Base-by-base conservation (phyloP, 1,139 yeast species). In the Saccharomyces hybrid region DNA sequence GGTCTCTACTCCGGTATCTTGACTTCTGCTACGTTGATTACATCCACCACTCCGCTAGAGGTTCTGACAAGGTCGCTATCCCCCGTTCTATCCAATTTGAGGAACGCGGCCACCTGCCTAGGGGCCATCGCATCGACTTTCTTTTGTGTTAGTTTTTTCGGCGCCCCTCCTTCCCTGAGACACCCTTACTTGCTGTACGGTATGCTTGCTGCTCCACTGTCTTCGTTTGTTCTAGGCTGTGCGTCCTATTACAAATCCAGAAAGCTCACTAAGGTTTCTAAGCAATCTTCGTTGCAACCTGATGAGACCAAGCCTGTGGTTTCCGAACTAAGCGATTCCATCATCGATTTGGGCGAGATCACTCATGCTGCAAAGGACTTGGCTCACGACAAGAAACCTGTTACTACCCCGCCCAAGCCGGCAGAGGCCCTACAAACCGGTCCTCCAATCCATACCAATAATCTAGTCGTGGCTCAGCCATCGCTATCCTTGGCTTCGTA, bases 1-100 rank as follows among this genome's bases (percentile, higher is more conserved):
- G 93, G 96, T 72, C 80, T 90, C 59, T 96, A 96, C 69, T 86
- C 96, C 38, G 97, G 97, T 65, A 82, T 86, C 82, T 93, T 96
- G 60, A 88, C 95, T 53, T 91, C 96, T 47, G 79, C 88, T 47
- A 73, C 87, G 53, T 72, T 88, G 59, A 73, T 86, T 51, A 79
- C 77, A 13, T 48, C 55, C 29, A 53, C 56, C 20, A 58, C 64
- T 23, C 63, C 64, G 23, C 54, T 57, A 29, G 66, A 34, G 42
- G 42, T 34, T 2, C 9, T 34, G 20, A 34, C 42, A 7, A 8
- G 25, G 2, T 14, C 42, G 20, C 8, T 34, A 34, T 7, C 23
- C 65, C 9, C 58, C 68, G 3, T 53, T 66, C 5, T 52, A 58
- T 2, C 57, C 63, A 27, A 67, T 66, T 27, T 56, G 62, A 32